phyloP scores from a whole-genome alignment of 179 eudicot genomes.

The Heliamphora pulchella region DNA sequence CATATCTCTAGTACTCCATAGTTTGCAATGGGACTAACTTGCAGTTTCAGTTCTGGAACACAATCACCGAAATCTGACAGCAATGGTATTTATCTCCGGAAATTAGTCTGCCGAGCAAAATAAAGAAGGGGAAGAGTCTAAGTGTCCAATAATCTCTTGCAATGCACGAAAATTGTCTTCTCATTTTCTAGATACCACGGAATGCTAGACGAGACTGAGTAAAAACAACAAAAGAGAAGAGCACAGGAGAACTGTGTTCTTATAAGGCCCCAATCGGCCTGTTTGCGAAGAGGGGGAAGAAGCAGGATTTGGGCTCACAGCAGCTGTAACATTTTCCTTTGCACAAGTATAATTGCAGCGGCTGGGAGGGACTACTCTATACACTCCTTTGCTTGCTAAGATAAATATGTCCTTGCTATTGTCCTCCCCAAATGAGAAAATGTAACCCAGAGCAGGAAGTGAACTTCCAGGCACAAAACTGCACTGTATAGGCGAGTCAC shows the following conservation, averaged over 20 bases:
- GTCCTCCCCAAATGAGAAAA: constrained; percentile 70
- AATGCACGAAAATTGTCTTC: background rate
- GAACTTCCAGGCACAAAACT: constrained; percentile 42
- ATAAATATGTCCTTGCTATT: constrained; percentile 49
- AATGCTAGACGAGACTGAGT: constrained; percentile 11
- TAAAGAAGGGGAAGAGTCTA: background rate
- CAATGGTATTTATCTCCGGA: background rate
- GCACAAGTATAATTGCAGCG: constrained; percentile 61
- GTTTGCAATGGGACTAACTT: too few relatives aligned
- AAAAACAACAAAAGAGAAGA: constrained; percentile 22
- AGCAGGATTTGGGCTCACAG: constrained; percentile 15
- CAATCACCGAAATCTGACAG: background rate
- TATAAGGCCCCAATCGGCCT: constrained; percentile 18
- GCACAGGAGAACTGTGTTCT: constrained; percentile 19
- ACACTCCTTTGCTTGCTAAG: constrained; percentile 66
- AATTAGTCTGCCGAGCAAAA: background rate
- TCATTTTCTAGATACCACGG: background rate
- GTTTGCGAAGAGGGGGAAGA: constrained; percentile 32
- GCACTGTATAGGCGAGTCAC: constrained; percentile 57
- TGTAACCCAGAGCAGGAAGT: constrained; percentile 52
- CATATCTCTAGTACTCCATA: too few relatives aligned
- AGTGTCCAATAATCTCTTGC: background rate
- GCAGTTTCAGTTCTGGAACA: too few relatives aligned
- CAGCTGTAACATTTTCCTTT: constrained; percentile 36
- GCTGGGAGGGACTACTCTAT: constrained; percentile 63